These are phyloP conservation scores for Gonium pectorale DNA, from an alignment of 139 green algal genomes.

Conservation along the genomic window DNA sequence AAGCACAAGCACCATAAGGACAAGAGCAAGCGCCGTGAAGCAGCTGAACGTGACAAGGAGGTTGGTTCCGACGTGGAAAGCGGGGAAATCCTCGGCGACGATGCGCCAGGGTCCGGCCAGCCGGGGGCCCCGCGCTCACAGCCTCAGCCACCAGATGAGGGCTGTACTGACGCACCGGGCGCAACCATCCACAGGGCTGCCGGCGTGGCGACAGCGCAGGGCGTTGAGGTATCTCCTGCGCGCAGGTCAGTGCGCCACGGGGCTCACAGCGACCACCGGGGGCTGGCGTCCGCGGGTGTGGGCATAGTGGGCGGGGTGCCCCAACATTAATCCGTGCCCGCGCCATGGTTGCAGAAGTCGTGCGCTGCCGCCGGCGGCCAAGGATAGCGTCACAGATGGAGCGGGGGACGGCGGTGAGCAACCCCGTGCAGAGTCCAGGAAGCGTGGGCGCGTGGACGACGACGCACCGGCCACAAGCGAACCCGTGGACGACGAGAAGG, in stretches of 20 bases:
- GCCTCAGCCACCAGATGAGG: not conserved
- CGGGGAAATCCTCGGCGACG: constrained; percentile 36
- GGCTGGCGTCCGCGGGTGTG: too few species aligned
- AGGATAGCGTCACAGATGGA: too few species aligned
- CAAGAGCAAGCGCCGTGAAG: constrained; percentile 6
- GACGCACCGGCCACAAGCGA: too few species aligned
- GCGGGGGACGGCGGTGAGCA: too few species aligned
- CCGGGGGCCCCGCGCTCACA: not conserved
- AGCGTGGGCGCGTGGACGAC: too few species aligned
- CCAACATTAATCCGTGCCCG: too few species aligned
- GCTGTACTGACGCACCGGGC: constrained; percentile 11
- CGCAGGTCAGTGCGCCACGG: not conserved
- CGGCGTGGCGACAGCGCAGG: constrained; percentile 14
- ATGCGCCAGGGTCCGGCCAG: not conserved
- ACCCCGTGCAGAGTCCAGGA: too few species aligned
- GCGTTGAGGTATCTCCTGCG: not conserved
- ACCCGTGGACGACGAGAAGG: too few species aligned
- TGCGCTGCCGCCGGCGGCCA: too few species aligned
- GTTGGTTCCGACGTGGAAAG: constrained; percentile 50
- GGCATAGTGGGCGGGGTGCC: too few species aligned
- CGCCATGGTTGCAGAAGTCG: too few species aligned
- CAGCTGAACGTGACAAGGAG: constrained; percentile 16
- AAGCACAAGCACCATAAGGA: constrained; percentile 26
- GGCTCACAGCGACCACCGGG: too few species aligned
- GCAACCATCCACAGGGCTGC: constrained; percentile 45